Percentiles rank a stretch among this genome's conserved stretches.
Conservation (phyloP, 2,329 filamentous ascomycete genomes). For the Pseudogymnoascus verrucosus region DNA sequence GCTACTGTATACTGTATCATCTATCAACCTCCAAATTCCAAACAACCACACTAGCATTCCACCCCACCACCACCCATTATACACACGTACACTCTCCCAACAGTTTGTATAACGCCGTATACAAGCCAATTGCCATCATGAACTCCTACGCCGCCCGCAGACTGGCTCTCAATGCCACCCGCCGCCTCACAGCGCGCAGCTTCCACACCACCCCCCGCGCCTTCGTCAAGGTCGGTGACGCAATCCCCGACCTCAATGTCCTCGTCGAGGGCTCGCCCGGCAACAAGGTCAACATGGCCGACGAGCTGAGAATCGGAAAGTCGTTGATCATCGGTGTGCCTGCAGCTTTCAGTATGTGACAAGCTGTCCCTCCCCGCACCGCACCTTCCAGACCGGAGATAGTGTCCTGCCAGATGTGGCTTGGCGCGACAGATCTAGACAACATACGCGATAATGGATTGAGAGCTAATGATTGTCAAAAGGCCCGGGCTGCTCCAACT, state of each 20-base stretch:
- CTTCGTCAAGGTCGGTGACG: slow-evolving; percentile 69
- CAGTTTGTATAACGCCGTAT: neutral
- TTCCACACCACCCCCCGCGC: slow-evolving; percentile 60
- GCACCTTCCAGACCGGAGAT: slow-evolving; percentile 5
- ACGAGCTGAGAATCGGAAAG: slow-evolving; percentile 63
- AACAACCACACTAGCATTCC: neutral
- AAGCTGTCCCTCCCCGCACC: neutral
- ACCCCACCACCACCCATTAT: neutral
- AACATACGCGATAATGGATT: neutral
- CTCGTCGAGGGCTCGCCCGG: slow-evolving; percentile 81
- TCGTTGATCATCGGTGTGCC: slow-evolving; percentile 82
- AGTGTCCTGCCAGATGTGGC: slow-evolving; percentile 8
- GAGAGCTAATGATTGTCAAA: neutral
- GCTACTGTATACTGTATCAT: neutral
- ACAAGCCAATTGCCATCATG: slow-evolving; percentile 6
- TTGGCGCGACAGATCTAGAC: slow-evolving; percentile 40
- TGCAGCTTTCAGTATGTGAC: slow-evolving; percentile 58
- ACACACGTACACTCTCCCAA: neutral
- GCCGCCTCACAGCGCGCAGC: slow-evolving; percentile 18
- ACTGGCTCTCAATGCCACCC: slow-evolving; percentile 5
- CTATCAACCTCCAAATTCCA: neutral
- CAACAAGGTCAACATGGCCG: slow-evolving; percentile 80
- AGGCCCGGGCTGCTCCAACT: slow-evolving; percentile 56
- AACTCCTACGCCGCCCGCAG: neutral
- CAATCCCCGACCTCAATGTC: slow-evolving; percentile 67